These are phyloP conservation scores for Quercus mongolica DNA, from an alignment of 306 rosid species.

Conservation along the genomic window DNA sequence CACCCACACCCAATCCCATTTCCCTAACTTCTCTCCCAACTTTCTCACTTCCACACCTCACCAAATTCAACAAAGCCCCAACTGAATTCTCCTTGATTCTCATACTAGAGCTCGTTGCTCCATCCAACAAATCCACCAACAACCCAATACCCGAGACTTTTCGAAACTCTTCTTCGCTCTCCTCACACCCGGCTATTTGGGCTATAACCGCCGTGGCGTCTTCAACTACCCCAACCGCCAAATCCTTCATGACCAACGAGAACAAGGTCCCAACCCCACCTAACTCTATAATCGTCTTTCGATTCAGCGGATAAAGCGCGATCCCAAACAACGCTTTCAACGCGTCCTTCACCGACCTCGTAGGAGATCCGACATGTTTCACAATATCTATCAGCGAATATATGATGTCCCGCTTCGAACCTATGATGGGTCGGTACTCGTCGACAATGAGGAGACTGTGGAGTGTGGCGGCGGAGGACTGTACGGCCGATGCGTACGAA, in stretches of 20 bases:
- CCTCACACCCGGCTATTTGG: slow-evolving; percentile 91
- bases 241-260: slow-evolving; percentile 43
- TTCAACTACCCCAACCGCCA: slow-evolving; percentile 69
- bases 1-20: slow-evolving; percentile 29
- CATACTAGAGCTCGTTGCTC: slow-evolving; percentile 51
- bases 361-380: slow-evolving; percentile 44
- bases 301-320: slow-evolving; percentile 63
- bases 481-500: slow-evolving; percentile 71
- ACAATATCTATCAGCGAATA: slow-evolving; percentile 64
- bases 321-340: slow-evolving; percentile 79
- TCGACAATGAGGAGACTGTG: slow-evolving; percentile 80
- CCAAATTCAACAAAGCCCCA: slow-evolving; percentile 67
- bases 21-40: slow-evolving; percentile 51
- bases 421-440: slow-evolving; percentile 63
- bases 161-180: slow-evolving; percentile 62
- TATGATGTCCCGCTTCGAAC: slow-evolving; percentile 78
- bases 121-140: slow-evolving; percentile 62
- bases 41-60: slow-evolving; percentile 49
- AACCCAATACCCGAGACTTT: slow-evolving; percentile 51
- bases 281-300: slow-evolving; percentile 49
- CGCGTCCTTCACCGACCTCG: slow-evolving; percentile 75
- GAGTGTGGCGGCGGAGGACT: slow-evolving; percentile 76
- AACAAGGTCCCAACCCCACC: slow-evolving; percentile 67
- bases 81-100: slow-evolving; percentile 80
- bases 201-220: slow-evolving; percentile 91